These are phyloP conservation scores for Pythium grandisporangium DNA, from an alignment of 352 stramenopile genomes.

Conservation along the genomic window DNA sequence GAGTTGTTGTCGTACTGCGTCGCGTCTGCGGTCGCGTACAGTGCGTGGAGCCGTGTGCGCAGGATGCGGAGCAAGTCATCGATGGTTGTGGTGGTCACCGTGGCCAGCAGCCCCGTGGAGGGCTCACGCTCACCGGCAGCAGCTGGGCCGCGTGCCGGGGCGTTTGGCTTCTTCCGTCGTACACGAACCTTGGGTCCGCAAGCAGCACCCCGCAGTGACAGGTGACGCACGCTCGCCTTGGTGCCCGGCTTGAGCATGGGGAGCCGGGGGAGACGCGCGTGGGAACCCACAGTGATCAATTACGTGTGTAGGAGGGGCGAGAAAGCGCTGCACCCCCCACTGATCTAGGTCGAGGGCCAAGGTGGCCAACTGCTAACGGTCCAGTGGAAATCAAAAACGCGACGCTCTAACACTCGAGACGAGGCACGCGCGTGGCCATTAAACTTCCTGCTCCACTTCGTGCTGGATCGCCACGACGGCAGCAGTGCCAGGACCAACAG, in stretches of 20 bases:
- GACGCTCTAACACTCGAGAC: no score
- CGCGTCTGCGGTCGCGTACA: constrained; percentile 32
- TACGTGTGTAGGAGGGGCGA: background rate
- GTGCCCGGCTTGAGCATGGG: constrained; percentile 6
- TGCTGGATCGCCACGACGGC: no score
- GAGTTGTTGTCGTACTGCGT: constrained; percentile 52
- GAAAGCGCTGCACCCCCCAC: no score
- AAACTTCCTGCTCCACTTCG: no score
- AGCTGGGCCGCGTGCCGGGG: background rate
- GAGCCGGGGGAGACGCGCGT: constrained; percentile 9
- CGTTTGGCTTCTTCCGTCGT: constrained; percentile 12
- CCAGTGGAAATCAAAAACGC: no score
- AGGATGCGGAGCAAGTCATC: constrained; percentile 44
- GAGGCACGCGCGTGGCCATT: no score
- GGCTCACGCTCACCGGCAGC: background rate
- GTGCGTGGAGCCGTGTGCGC: constrained; percentile 29
- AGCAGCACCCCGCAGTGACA: constrained; percentile 8
- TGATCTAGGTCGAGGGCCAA: no score
- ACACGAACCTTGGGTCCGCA: constrained; percentile 11
- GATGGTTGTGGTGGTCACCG: constrained; percentile 7
- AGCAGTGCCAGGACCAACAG: no score
- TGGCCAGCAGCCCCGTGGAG: no score
- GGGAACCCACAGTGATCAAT: constrained; percentile 4
- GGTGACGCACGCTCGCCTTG: constrained; percentile 6
- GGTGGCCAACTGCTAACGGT: no score